Base-by-base conservation (phyloP, 768 basidiomycete genomes). In the Phaeotremella fagi region DNA sequence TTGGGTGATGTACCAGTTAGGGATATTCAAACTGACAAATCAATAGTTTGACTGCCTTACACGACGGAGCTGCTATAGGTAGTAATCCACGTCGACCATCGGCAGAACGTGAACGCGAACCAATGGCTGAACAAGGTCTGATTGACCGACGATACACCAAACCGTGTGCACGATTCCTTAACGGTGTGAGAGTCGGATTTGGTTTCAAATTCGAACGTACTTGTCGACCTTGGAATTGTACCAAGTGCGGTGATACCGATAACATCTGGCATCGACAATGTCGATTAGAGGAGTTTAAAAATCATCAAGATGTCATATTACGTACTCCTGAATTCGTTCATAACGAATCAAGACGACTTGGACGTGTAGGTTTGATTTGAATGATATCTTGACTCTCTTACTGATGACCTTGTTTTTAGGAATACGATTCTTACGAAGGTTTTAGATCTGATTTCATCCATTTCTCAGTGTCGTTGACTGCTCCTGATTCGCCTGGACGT, bases 381-480 rank as follows among this genome's bases (percentile, higher is more conserved):
- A n/a, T n/a, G n/a, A n/a, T n/a, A n/a, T n/a, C n/a, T n/a, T 7
- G 33, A 3, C 14, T 15, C 27, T 6, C 18, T 6, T 33, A n/a
- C 41, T 57, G 29, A 41, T 22, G 16, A 22, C 11, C 23, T 52
- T 16, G 26, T 31, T 50, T 3, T 7, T 43, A 72, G 69, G n/a
- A 55, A 7, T 41, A 57, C 48, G 92, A 97, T 73, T 90, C 90
- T 0, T 94, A 83, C 74, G 81, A 82, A 54, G 87, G 82, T 6
- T 95, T 97, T 74, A 85, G 92, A 29, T 94, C 90, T 4, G 86
- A 97, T 74, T 92, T 89, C 70, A 85, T 97, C 43, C 92, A 98
- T 72, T 80, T 92, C 50, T 90, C 90, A 0, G 80, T 90, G 35
- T 95, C 92, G 1, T 76, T 95, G 61, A 81, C 82, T 23, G 86